Base-by-base conservation (phyloP, 768 basidiomycete species). In the Nidularia pulvinata region DNA sequence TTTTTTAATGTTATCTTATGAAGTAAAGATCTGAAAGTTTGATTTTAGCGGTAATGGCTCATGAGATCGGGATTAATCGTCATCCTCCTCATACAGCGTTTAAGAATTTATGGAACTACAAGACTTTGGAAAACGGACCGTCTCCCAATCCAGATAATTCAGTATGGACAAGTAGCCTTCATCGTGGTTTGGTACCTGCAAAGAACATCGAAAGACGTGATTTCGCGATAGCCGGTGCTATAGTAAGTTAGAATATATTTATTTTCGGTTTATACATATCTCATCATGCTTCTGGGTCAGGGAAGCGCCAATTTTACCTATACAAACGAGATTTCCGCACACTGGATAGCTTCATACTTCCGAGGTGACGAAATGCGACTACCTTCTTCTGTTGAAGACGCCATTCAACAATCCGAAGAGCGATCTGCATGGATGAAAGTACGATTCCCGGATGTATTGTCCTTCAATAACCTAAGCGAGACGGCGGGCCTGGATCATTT, bases 341-440 rank as follows among this genome's bases (percentile, higher is more conserved):
- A 88, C 57, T 88, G 84, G 84, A 83, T 85, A 46, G 83, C 84
- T 0, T 75, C 83, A 2, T 84, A 85, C 60, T 86, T 88, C 59
- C 75, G 79, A 0, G 63, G 62, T 1, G 86, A 89, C 56, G 57
- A 61, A 6, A 77, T 87, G 73, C 69, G 67, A 1, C 63, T 87
- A 3, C 82, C 86, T 2, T 52, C 61, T 3, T 73, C 78, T 0
- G 55, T 68, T 0, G 80, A 80, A 47, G 76, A 78, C 10, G 85
- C 85, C 0, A 57, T 74, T 19, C 68, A 47, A 0, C 58, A 65
- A 22, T 69, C 82, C 0, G 81, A 81, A 46, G 64, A 69, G 5
- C 67, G 75, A 10, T 73, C 78, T 0, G 76, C 77, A 7, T 86
- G 84, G 83, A 70, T 83, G 65, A 70, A 76, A 53, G 72, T 65